These are phyloP conservation scores for Naganishia albida DNA, from an alignment of 1,284 basidiomycete species.

Conservation along the genomic window DNA sequence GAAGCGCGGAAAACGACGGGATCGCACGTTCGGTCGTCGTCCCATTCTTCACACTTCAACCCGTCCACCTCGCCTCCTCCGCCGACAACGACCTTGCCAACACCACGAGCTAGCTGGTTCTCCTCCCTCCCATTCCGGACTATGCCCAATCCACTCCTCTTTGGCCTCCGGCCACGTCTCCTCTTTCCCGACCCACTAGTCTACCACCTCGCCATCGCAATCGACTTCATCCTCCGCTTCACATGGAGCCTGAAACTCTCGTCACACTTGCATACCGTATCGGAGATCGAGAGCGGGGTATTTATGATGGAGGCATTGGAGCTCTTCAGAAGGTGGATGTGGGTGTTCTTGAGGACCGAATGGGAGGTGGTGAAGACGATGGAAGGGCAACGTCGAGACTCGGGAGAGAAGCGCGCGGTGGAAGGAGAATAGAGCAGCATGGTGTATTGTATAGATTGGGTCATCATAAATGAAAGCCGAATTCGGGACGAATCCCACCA, in stretches of 20 bases:
- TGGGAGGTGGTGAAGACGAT: slow-evolving; percentile 73
- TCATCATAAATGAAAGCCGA: not conserved
- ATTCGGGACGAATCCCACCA: too few species aligned
- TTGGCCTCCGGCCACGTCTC: slow-evolving; percentile 66
- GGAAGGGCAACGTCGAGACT: not conserved
- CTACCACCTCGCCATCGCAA: slow-evolving; percentile 79
- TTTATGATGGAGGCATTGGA: slow-evolving; percentile 92
- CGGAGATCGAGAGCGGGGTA: slow-evolving; percentile 78
- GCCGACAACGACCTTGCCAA: slow-evolving; percentile 3
- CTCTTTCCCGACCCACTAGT: slow-evolving; percentile 72
- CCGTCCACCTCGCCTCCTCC: slow-evolving; percentile 52
- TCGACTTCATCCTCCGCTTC: slow-evolving; percentile 87
- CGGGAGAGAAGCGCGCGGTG: not conserved
- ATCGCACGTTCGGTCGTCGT: slow-evolving; percentile 13
- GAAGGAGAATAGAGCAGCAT: not conserved
- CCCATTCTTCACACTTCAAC: slow-evolving; percentile 41
- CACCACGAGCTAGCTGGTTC: not conserved
- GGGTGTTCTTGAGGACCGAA: slow-evolving; percentile 94
- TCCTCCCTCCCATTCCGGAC: slow-evolving; percentile 21
- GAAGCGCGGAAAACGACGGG: not conserved
- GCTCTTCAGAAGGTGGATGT: slow-evolving; percentile 85
- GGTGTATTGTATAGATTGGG: not conserved
- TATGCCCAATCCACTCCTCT: slow-evolving; percentile 57
- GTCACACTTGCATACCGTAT: slow-evolving; percentile 78
- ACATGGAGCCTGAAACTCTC: slow-evolving; percentile 94